A percentile compares a stretch with the other conserved stretches of the same genome.
Evolutionary conservation across 306 rosid genomes (phyloP).

Genomic region (Quillaja saponaria): DNA sequence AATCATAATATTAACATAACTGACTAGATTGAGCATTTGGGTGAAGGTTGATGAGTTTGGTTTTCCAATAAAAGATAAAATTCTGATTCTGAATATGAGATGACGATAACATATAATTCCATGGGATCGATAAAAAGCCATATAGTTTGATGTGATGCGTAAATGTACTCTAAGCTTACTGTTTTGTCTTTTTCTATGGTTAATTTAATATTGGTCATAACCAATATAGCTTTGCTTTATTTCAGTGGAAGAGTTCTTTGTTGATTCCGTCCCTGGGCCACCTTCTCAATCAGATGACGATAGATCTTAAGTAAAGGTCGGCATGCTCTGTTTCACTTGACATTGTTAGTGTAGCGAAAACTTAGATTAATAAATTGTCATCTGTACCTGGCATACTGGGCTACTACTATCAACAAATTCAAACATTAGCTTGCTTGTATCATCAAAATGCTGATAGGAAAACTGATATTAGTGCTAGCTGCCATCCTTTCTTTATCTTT

Average conservation of each 20-base stretch:
- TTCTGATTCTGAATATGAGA: too few species aligned
- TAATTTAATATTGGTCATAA: constrained; percentile 11
- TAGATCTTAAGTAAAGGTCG: constrained; percentile 55
- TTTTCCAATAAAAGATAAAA: too few species aligned
- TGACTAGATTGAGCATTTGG: too few species aligned
- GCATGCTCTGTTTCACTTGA: constrained; percentile 32
- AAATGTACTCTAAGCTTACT: not conserved
- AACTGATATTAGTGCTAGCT: constrained; percentile 28
- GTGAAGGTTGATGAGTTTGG: too few species aligned
- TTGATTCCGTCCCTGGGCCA: constrained; percentile 78
- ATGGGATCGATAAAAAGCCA: constrained; percentile 3
- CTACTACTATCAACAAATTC: constrained; percentile 37
- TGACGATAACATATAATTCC: not conserved
- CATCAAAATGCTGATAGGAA: constrained; percentile 38
- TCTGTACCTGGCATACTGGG: constrained; percentile 42
- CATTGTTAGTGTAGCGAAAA: constrained; percentile 44
- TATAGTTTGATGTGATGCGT: not conserved
- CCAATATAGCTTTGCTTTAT: constrained; percentile 25
- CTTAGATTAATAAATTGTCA: constrained; percentile 43
- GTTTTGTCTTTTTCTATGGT: not conserved
- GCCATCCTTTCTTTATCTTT: constrained; percentile 40
- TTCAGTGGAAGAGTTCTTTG: constrained; percentile 97
- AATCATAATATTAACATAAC: too few species aligned
- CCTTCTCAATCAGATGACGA: constrained; percentile 89
- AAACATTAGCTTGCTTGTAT: constrained; percentile 42